Evolutionary conservation across 2,329 filamentous ascomycete genomes (phyloP), one percentile per base, ranked within the genome.

Genomic region (Alternaria arbusti): DNA sequence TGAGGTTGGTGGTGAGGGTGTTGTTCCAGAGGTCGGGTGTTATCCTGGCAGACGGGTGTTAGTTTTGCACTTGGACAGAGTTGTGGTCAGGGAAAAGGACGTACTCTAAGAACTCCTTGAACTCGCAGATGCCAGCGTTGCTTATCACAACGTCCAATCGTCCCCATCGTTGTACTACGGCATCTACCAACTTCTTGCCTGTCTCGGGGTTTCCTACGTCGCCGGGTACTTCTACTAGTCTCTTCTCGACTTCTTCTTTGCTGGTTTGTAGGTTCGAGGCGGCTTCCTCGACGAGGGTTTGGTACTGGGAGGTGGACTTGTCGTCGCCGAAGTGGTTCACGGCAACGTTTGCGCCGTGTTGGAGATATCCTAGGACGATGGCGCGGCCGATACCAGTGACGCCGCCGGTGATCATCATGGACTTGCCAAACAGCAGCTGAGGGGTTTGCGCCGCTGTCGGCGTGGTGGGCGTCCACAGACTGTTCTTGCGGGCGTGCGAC

Each of bases 81-180:
- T 25, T 9, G 17, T 26, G 51, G 22, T 32, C 54, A 10, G 11
- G 43, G 11, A 10, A 17, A 25, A 5, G 32, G 3, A 76, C 83
- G 68, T 72, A 89, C 86, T 90, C 88, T 23, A 97, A 82, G 75
- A 97, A 96, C 69, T 96, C 92, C 62, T 91, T 90, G 80, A 97
- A 97, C 67, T 91, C 87, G 84, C 93, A 97, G 63, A 97, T 87
- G 7, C 94, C 94, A 5, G 94, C 94, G 82, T 97, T 97, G 78
- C 89, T 92, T 26, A 97, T 91, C 79, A 95, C 95, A 7, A 97
- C 84, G 80, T 86, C 83, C 43, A 86, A 61, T 40, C 82, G 76
- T 13, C 85, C 84, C 76, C 88, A 91, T 61, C 82, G 81, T 61
- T 86, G 78, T 1, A 94, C 90, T 0, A 91, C 89, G 67, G 86